These are phyloP conservation scores for Flagelloscypha sp. DNA, from an alignment of 768 basidiomycete genomes.

Conservation along the genomic window DNA sequence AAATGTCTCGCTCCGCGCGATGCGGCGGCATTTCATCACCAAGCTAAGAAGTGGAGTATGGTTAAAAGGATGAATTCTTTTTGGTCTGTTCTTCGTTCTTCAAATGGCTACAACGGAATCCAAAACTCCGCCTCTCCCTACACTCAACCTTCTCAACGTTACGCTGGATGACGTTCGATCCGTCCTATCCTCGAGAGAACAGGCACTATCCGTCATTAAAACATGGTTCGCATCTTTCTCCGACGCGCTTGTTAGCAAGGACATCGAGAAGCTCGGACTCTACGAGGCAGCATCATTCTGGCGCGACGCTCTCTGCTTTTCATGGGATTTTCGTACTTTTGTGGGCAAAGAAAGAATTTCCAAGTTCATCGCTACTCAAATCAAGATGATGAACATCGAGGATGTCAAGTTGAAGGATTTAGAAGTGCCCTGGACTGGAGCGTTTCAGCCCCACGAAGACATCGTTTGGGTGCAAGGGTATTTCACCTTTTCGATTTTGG, in stretches of 20 bases:
- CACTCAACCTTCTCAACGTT: constrained; percentile 14
- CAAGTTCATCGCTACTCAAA: constrained; percentile 33
- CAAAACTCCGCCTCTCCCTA: constrained; percentile 17
- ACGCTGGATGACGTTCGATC: too few species aligned
- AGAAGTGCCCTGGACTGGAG: constrained; percentile 15
- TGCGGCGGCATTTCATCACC: too few species aligned
- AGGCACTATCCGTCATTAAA: neutral
- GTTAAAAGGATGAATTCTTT: too few species aligned
- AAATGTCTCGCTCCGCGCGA: too few species aligned
- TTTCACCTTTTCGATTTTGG: constrained; percentile 52
- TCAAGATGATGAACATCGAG: constrained; percentile 16
- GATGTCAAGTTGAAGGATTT: constrained; percentile 17
- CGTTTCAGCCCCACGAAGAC: constrained; percentile 40
- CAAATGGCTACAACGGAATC: too few species aligned
- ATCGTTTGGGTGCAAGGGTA: constrained; percentile 48
- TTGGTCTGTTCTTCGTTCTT: too few species aligned
- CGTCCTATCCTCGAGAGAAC: neutral
- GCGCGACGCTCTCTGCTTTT: constrained; percentile 54
- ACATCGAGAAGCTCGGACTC: too few species aligned
- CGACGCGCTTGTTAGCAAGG: constrained; percentile 14
- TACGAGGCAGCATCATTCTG: constrained; percentile 46
- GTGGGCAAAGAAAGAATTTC: constrained; percentile 31
- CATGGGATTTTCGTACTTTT: constrained; percentile 58
- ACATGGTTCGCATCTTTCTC: constrained; percentile 8
- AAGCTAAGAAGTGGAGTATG: too few species aligned